phyloP scores from a whole-genome alignment of 768 basidiomycete species.

The Tubosaeta sp. region DNA sequence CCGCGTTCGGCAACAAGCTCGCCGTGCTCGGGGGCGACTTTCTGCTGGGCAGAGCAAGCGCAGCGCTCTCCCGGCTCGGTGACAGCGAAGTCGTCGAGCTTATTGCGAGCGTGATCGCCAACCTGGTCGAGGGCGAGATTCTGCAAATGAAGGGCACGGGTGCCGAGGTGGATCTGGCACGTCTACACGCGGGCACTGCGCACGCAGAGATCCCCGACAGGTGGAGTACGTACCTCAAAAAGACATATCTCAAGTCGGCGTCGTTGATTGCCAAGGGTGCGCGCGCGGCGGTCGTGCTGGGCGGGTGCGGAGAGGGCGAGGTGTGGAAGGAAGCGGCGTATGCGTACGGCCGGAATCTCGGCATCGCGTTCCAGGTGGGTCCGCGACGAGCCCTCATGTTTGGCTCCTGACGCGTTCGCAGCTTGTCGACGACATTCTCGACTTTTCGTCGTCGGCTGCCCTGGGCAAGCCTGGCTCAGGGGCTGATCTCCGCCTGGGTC shows the following conservation, averaged over 20 bases:
- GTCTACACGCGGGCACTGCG: slow-evolving; percentile 40
- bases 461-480: slow-evolving; percentile 87
- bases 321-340: slow-evolving; percentile 87
- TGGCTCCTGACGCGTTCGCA: slow-evolving; percentile 28
- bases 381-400: neutral
- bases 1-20: slow-evolving; percentile 87
- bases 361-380: slow-evolving; percentile 92
- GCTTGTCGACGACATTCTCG: slow-evolving; percentile 95
- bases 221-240: slow-evolving; percentile 81
- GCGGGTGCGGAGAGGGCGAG: slow-evolving; percentile 74
- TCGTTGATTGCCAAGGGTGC: slow-evolving; percentile 87
- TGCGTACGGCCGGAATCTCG: slow-evolving; percentile 84
- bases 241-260: slow-evolving; percentile 92
- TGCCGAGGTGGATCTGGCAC: slow-evolving; percentile 28
- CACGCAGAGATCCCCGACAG: slow-evolving; percentile 37
- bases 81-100: slow-evolving; percentile 90
- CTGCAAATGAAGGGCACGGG: slow-evolving; percentile 53
- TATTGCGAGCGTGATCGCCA: slow-evolving; percentile 86
- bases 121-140: slow-evolving; percentile 96
- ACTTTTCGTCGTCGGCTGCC: slow-evolving; percentile 75
- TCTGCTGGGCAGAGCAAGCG: slow-evolving; percentile 84
- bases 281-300: slow-evolving; percentile 81
- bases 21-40: slow-evolving; percentile 95
- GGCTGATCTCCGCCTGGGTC: slow-evolving; percentile 76
- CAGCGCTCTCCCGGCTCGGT: slow-evolving; percentile 83